Conservation (phyloP, 805 yeast genomes). For the Aciculoconidium aculeatum region DNA sequence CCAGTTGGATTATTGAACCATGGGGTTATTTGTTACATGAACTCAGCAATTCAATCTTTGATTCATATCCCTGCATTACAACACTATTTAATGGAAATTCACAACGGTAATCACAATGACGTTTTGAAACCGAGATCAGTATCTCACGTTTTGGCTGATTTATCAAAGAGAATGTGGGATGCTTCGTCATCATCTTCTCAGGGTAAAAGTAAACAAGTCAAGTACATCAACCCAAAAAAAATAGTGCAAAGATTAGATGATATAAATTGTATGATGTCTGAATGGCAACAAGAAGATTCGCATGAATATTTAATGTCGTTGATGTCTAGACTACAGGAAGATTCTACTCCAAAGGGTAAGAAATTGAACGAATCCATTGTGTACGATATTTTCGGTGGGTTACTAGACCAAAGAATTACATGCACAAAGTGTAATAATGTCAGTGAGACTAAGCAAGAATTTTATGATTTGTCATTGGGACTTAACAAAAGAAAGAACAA, state of each 20-base stretch:
- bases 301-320: slow-evolving; percentile 96
- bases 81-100: slow-evolving; percentile 69
- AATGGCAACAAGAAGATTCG: slow-evolving; percentile 97
- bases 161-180: slow-evolving; percentile 65
- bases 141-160: slow-evolving; percentile 60
- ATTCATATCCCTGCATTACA: slow-evolving; percentile 87
- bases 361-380: slow-evolving; percentile 76
- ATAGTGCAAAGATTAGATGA: slow-evolving; percentile 68
- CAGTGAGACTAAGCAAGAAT: slow-evolving; percentile 85
- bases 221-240: slow-evolving; percentile 68
- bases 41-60: slow-evolving; percentile 88
- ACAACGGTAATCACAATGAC: slow-evolving; percentile 44
- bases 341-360: slow-evolving; percentile 83
- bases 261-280: slow-evolving; percentile 93
- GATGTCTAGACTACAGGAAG: slow-evolving; percentile 84
- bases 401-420: slow-evolving; percentile 75
- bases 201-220: slow-evolving; percentile 22
- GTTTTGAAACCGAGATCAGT: slow-evolving; percentile 52
- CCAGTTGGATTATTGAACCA: slow-evolving; percentile 76
- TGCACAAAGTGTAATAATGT: slow-evolving; percentile 80
- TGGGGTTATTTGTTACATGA: slow-evolving; percentile 96
- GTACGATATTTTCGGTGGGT: slow-evolving; percentile 92
- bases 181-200: slow-evolving; percentile 31
- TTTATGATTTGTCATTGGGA: slow-evolving; percentile 85
- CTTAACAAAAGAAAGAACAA: slow-evolving; percentile 40